Conservation (phyloP, 257 asterid species). For the Solanum virginianum region DNA sequence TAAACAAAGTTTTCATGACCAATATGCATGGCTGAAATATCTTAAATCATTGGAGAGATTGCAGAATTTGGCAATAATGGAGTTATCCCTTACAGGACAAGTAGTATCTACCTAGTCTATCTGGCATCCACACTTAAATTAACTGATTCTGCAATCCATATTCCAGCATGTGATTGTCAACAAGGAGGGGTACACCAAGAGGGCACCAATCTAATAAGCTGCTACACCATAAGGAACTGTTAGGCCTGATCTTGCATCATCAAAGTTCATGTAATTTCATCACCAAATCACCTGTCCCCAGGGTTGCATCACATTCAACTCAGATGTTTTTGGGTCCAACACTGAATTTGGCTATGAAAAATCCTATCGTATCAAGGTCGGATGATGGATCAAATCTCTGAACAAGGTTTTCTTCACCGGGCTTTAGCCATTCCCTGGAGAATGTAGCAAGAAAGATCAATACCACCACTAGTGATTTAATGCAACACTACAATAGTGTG, state of each 20-base stretch:
- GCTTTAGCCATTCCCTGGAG: slow-evolving; percentile 83
- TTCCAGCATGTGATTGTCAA: neutral
- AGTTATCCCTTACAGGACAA: neutral
- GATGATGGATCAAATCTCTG: slow-evolving; percentile 97
- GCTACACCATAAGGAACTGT: neutral
- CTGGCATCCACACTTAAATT: neutral
- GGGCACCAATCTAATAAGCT: neutral
- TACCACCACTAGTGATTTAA: neutral
- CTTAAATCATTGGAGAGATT: neutral
- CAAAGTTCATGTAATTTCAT: neutral
- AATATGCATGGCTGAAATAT: neutral
- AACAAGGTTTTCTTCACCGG: slow-evolving; percentile 86
- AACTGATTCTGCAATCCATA: neutral
- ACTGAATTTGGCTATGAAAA: slow-evolving; percentile 84
- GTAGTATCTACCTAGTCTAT: neutral
- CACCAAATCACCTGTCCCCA: neutral
- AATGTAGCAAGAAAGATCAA: neutral
- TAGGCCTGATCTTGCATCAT: neutral
- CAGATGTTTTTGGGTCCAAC: slow-evolving; percentile 56
- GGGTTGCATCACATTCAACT: neutral
- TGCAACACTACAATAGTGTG: neutral
- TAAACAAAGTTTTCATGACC: neutral
- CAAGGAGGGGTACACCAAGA: neutral
- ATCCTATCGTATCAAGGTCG: slow-evolving; percentile 76
- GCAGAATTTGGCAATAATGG: neutral